Percentiles rank a stretch among this genome's conserved stretches.
Evolutionary conservation across 139 green algal genomes (phyloP).

Genomic region (Pleodorina starrii): DNA sequence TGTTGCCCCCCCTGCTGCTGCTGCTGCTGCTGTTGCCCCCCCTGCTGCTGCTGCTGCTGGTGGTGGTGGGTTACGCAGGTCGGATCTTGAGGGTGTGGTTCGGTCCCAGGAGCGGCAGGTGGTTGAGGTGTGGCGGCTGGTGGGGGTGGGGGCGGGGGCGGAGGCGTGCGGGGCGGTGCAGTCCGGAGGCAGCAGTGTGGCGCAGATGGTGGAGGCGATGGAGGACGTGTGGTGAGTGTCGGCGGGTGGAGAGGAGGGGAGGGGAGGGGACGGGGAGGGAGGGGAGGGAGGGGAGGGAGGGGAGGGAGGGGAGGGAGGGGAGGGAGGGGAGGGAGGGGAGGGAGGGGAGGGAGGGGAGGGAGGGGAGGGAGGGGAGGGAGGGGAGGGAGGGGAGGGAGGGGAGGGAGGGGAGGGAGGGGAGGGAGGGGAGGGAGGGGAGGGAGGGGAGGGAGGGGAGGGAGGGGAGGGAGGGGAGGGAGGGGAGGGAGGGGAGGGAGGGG

Average conservation of each 20-base stretch:
- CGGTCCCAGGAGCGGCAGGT: slow-evolving; percentile 22
- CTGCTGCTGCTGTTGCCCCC: no score
- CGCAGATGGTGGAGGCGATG: slow-evolving; percentile 27
- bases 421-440: no score
- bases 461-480: no score
- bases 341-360: background rate
- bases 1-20: no score
- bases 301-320: background rate
- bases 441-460: no score
- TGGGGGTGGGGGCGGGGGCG: background rate
- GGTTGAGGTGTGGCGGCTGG: slow-evolving; percentile 19
- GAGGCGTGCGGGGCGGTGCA: slow-evolving; percentile 22
- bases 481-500: no score
- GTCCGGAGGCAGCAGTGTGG: slow-evolving; percentile 8
- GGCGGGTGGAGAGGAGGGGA: background rate
- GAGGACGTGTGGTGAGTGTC: slow-evolving; percentile 36
- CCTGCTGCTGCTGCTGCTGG: no score
- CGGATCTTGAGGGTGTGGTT: background rate
- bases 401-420: no score
- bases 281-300: background rate
- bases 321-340: background rate
- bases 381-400: no score
- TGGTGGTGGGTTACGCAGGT: no score
- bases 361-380: background rate
- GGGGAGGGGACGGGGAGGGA: background rate